Evolutionary conservation across 352 stramenopile species (phyloP).

Genomic region (Thraustochytrium sp.): DNA sequence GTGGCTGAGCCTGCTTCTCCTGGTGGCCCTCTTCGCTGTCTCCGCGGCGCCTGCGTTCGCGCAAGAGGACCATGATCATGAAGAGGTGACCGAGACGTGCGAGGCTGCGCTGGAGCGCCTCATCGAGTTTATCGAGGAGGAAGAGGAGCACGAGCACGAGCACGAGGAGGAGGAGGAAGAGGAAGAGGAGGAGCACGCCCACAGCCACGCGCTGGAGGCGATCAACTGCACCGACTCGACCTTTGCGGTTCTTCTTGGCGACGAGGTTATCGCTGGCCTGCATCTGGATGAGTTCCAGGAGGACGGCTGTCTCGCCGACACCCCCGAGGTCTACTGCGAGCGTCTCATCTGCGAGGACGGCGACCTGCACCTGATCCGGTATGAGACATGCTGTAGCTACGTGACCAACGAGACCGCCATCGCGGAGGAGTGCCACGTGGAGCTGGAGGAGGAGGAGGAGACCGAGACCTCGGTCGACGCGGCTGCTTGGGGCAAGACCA

Average conservation of each 20-base stretch:
- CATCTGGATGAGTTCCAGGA: background rate
- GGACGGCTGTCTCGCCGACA: background rate
- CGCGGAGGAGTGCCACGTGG: background rate
- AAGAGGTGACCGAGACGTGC: background rate
- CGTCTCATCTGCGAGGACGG: background rate
- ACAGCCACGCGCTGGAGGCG: background rate
- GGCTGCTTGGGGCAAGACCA: background rate
- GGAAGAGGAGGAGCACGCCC: constrained; percentile 31
- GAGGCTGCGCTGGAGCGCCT: background rate
- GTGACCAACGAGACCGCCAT: background rate
- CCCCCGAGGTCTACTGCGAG: background rate
- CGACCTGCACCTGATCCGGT: constrained; percentile 16
- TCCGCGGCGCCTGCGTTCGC: too few relatives aligned
- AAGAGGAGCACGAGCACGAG: constrained; percentile 12
- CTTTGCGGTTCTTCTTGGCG: background rate
- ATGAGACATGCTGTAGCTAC: background rate
- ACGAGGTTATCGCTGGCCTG: background rate
- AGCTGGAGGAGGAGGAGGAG: background rate
- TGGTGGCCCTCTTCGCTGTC: too few relatives aligned
- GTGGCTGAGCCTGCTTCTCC: too few relatives aligned
- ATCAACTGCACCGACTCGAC: background rate
- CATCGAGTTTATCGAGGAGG: background rate
- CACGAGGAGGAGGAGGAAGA: constrained; percentile 35
- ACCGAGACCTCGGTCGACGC: background rate
- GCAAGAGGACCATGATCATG: background rate